Evolutionary conservation across 805 yeast species (phyloP).

Genomic region (Yarrowia sp.): DNA sequence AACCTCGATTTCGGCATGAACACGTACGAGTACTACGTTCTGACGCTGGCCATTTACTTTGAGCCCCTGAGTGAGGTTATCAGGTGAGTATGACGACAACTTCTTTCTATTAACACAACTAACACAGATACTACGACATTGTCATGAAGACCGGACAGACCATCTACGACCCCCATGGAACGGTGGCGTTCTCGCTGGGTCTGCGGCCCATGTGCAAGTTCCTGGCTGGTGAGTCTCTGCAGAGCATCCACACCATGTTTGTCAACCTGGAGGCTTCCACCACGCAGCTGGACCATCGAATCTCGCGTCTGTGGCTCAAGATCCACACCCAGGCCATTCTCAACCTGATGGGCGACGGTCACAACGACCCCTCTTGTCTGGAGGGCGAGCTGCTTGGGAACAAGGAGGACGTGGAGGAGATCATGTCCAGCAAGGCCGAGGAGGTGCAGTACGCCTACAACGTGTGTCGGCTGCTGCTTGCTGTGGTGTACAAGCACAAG

Average conservation of each 20-base stretch:
- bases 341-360: constrained; percentile 31
- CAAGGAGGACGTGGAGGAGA: constrained; percentile 23
- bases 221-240: constrained; percentile 33
- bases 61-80: constrained; percentile 44
- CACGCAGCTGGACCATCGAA: constrained; percentile 29
- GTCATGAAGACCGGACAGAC: constrained; percentile 33
- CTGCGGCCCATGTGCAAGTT: constrained; percentile 34
- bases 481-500: constrained; percentile 33
- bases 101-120: not conserved
- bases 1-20: constrained; percentile 42
- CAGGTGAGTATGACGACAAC: constrained; percentile 33
- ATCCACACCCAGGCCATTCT: constrained; percentile 31
- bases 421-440: constrained; percentile 27
- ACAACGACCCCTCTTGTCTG: constrained; percentile 30
- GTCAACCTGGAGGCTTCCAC: constrained; percentile 29
- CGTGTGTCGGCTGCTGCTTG: constrained; percentile 31
- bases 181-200: constrained; percentile 31
- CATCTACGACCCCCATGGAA: constrained; percentile 33
- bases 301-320: constrained; percentile 33
- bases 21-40: constrained; percentile 46
- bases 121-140: constrained; percentile 32
- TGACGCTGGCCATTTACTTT: constrained; percentile 44
- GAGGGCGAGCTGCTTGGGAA: constrained; percentile 32
- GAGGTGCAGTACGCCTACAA: constrained; percentile 33
- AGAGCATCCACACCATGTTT: constrained; percentile 30